Evolutionary conservation across 2,329 filamentous ascomycete species (phyloP).

Genomic region (Zymoseptoria crescenta): DNA sequence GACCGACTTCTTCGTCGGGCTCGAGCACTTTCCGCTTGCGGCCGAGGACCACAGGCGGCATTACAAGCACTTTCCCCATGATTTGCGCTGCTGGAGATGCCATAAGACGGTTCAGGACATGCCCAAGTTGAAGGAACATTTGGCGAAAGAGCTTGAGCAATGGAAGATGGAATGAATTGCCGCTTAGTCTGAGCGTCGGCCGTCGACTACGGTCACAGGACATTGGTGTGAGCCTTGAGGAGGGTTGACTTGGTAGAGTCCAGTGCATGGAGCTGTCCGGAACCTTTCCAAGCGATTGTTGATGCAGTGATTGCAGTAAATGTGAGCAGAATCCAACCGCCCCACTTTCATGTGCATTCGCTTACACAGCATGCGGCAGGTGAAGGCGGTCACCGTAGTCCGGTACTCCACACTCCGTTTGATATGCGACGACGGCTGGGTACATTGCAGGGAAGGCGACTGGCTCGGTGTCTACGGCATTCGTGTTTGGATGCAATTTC

Average conservation of each 20-base stretch:
- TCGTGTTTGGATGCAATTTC: neutral
- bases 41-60: constrained; percentile 56
- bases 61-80: constrained; percentile 50
- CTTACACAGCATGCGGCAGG: neutral
- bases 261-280: neutral
- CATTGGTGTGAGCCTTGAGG: neutral
- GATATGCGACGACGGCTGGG: neutral
- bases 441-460: neutral
- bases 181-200: neutral
- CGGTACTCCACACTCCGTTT: neutral
- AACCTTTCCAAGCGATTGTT: neutral
- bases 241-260: neutral
- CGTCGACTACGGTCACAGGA: neutral
- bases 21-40: constrained; percentile 72
- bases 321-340: neutral
- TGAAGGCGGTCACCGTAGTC: neutral
- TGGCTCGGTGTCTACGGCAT: neutral
- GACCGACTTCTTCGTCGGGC: constrained; percentile 70
- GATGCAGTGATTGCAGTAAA: neutral
- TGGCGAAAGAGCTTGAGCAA: constrained; percentile 63
- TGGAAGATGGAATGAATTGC: constrained; percentile 58
- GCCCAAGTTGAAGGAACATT: constrained; percentile 63
- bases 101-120: constrained; percentile 68
- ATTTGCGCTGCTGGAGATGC: constrained; percentile 82
- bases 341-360: neutral